Conservation (phyloP, 1,284 basidiomycete genomes). For the Microstroma glucosiphilum region DNA sequence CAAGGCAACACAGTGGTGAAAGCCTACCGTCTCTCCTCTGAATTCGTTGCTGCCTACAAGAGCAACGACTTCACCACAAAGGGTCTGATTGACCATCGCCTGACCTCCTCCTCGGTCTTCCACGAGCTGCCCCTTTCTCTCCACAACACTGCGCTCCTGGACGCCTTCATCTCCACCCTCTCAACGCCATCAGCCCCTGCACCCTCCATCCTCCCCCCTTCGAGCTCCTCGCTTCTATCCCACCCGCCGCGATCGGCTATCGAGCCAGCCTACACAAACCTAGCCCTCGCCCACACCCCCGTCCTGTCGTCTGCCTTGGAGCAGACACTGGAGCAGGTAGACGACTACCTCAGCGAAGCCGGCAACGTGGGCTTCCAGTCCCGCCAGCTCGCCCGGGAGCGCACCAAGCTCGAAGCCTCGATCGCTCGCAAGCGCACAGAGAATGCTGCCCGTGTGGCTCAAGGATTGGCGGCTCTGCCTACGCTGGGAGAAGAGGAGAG, state of each 20-base stretch:
- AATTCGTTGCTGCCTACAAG: conserved; percentile 80
- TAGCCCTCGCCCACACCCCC: conserved; percentile 47
- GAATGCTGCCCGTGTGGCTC: conserved; percentile 71
- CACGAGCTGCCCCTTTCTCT: conserved; percentile 83
- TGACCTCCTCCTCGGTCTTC: conserved; percentile 84
- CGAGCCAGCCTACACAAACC: conserved; percentile 34
- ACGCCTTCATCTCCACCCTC: conserved; percentile 74
- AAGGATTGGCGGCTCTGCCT: conserved; percentile 71
- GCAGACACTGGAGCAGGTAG: conserved; percentile 45
- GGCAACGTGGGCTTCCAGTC: conserved; percentile 84
- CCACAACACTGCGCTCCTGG: conserved; percentile 76
- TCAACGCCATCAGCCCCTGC: conserved; percentile 53
- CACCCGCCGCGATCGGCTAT: conserved; percentile 40
- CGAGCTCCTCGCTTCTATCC: conserved; percentile 27
- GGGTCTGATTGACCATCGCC: conserved; percentile 68
- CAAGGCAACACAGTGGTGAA: conserved; percentile 83
- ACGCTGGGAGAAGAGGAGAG: conserved; percentile 31
- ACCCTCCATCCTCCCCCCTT: conserved; percentile 34
- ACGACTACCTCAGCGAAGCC: conserved; percentile 44
- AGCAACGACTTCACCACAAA: conserved; percentile 78
- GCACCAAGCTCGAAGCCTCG: conserved; percentile 68
- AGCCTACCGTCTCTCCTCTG: conserved; percentile 77
- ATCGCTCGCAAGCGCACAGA: conserved; percentile 64
- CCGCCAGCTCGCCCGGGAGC: conserved; percentile 86
- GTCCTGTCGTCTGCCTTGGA: conserved; percentile 48